A percentile compares a stretch with the other conserved stretches of the same genome.
Evolutionary conservation across 495 filamentous ascomycete species (phyloP).

Genomic region (Cercophora samala): DNA sequence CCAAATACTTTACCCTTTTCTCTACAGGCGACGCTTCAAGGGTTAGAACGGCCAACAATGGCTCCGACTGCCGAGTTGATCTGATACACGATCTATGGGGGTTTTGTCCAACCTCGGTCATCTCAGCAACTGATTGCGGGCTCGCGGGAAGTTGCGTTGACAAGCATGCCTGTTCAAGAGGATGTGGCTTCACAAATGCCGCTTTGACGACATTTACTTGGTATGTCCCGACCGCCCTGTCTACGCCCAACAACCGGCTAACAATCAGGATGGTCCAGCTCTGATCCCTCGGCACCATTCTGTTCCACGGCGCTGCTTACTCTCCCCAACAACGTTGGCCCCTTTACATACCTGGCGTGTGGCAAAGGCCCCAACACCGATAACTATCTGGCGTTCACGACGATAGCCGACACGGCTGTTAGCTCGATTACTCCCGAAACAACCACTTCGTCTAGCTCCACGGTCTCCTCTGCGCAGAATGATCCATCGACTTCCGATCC

Average conservation of each 20-base stretch:
- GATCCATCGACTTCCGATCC: no score
- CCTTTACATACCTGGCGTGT: slow-evolving; percentile 25
- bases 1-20: slow-evolving; percentile 16
- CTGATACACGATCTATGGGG: slow-evolving; percentile 21
- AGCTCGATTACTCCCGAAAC: neutral
- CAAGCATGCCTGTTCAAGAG: slow-evolving; percentile 14
- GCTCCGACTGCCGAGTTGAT: slow-evolving; percentile 26
- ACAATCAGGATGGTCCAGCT: slow-evolving; percentile 3
- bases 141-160: slow-evolving; percentile 27
- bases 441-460: neutral
- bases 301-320: slow-evolving; percentile 27
- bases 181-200: slow-evolving; percentile 13
- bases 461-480: neutral
- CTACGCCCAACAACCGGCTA: neutral
- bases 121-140: slow-evolving; percentile 21
- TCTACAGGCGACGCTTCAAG: slow-evolving; percentile 10
- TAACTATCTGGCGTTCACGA: slow-evolving; percentile 16
- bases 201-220: slow-evolving; percentile 24
- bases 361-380: slow-evolving; percentile 14
- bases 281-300: slow-evolving; percentile 14
- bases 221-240: slow-evolving; percentile 11
- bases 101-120: slow-evolving; percentile 21
- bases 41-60: slow-evolving; percentile 18
- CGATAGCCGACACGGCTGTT: neutral
- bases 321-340: slow-evolving; percentile 15